Percentiles rank a stretch among this genome's conserved stretches.
Conservation (phyloP, 2,329 filamentous ascomycete species). For the Chaetomiaceae sp. region DNA sequence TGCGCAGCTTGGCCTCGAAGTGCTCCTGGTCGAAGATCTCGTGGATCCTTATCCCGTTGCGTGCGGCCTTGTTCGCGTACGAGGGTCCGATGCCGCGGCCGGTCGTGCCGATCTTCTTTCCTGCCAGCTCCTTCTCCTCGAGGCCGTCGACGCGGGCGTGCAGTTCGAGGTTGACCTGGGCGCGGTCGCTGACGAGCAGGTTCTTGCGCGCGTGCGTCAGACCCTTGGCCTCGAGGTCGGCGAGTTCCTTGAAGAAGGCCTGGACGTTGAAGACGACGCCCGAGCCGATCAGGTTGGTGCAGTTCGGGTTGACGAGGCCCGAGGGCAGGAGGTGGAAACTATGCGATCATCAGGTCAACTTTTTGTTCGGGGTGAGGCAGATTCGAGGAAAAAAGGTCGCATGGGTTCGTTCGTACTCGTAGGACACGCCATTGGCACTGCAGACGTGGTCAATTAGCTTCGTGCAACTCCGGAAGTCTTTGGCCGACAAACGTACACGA, state of each 20-base stretch:
- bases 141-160: slow-evolving; percentile 63
- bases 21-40: slow-evolving; percentile 63
- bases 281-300: slow-evolving; percentile 69
- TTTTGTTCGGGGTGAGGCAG: no score
- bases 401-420: slow-evolving; percentile 19
- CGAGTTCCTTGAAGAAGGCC: slow-evolving; percentile 60
- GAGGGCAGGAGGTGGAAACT: slow-evolving; percentile 61
- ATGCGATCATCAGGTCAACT: slow-evolving; percentile 19
- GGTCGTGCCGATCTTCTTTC: slow-evolving; percentile 41
- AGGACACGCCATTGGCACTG: slow-evolving; percentile 35
- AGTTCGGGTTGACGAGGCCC: slow-evolving; percentile 66
- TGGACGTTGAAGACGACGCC: slow-evolving; percentile 61
- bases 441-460: slow-evolving; percentile 14
- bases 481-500: slow-evolving; percentile 26
- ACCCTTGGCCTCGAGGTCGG: slow-evolving; percentile 55
- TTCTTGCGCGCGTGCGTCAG: slow-evolving; percentile 50
- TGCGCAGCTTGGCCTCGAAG: slow-evolving; percentile 63
- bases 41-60: slow-evolving; percentile 61
- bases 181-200: slow-evolving; percentile 58
- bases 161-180: slow-evolving; percentile 59
- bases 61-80: slow-evolving; percentile 27
- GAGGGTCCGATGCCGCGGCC: slow-evolving; percentile 30
- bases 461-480: neutral
- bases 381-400: no score
- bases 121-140: slow-evolving; percentile 50